These are phyloP conservation scores for Tolypocladium album DNA, from an alignment of 2,329 filamentous ascomycete genomes.

Conservation along the genomic window DNA sequence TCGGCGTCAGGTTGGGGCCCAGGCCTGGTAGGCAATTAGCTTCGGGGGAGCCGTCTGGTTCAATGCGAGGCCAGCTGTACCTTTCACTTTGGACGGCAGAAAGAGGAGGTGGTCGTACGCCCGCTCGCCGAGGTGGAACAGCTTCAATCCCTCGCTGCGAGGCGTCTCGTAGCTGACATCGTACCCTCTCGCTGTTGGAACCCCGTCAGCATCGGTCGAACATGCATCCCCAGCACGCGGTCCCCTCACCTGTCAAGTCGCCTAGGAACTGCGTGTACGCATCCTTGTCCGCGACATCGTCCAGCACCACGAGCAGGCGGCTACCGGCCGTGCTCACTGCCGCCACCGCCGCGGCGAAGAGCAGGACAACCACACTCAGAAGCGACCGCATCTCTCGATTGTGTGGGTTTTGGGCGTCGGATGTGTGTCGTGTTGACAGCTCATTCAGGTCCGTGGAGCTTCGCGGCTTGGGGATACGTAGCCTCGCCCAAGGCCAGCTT, in stretches of 20 bases:
- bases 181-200: slow-evolving; percentile 64
- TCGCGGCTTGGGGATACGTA: slow-evolving; percentile 3
- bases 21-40: slow-evolving; percentile 45
- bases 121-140: slow-evolving; percentile 81
- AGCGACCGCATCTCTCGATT: slow-evolving; percentile 56
- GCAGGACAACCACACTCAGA: slow-evolving; percentile 58
- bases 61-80: slow-evolving; percentile 27
- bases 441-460: not conserved
- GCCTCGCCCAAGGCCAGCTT: slow-evolving; percentile 2
- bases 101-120: slow-evolving; percentile 86
- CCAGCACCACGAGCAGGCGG: slow-evolving; percentile 75
- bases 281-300: slow-evolving; percentile 70
- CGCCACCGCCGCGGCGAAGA: slow-evolving; percentile 55
- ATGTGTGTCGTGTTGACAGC: not conserved
- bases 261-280: slow-evolving; percentile 74
- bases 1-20: slow-evolving; percentile 78
- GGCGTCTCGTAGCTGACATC: slow-evolving; percentile 71
- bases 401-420: not conserved
- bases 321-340: slow-evolving; percentile 71
- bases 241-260: slow-evolving; percentile 54
- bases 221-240: not conserved
- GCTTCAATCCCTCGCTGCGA: slow-evolving; percentile 63
- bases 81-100: slow-evolving; percentile 84
- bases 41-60: not conserved
- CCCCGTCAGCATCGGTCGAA: slow-evolving; percentile 11